phyloP scores from a whole-genome alignment of 1,139 yeast genomes.

The Suhomyces kunorum region DNA sequence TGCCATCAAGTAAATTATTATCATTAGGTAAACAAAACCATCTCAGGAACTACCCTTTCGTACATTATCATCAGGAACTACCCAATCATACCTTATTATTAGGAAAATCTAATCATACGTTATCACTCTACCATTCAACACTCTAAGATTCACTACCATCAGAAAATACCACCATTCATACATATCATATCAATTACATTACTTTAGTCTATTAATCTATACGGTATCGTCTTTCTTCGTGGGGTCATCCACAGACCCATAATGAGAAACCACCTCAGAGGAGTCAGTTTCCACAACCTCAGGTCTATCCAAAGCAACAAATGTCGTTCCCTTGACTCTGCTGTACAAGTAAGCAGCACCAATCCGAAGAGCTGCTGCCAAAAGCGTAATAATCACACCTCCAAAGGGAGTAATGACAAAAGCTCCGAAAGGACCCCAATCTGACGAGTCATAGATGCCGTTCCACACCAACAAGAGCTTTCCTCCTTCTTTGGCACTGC shows the following conservation, averaged over 20 bases:
- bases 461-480: conserved; percentile 68
- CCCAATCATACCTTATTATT: too few species aligned
- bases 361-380: conserved; percentile 55
- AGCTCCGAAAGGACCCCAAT: conserved; percentile 96
- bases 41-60: too few species aligned
- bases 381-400: conserved; percentile 60
- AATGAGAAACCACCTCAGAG: conserved; percentile 13
- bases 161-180: too few species aligned
- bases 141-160: too few species aligned
- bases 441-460: conserved; percentile 73
- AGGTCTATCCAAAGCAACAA: conserved; percentile 60
- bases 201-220: conserved; percentile 7
- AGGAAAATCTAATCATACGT: too few species aligned
- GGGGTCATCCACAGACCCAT: conserved; percentile 18
- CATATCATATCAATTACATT: neutral
- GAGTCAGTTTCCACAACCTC: conserved; percentile 18
- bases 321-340: conserved; percentile 42
- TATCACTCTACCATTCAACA: too few species aligned
- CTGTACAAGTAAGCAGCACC: conserved; percentile 37
- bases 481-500: conserved; percentile 75
- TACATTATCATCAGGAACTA: too few species aligned
- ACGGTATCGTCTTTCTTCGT: conserved; percentile 9
- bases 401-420: conserved; percentile 90
- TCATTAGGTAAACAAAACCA: too few species aligned
- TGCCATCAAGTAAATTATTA: too few species aligned